Conservation (phyloP, 352 stramenopile genomes). For the Pythium phragmitis region DNA sequence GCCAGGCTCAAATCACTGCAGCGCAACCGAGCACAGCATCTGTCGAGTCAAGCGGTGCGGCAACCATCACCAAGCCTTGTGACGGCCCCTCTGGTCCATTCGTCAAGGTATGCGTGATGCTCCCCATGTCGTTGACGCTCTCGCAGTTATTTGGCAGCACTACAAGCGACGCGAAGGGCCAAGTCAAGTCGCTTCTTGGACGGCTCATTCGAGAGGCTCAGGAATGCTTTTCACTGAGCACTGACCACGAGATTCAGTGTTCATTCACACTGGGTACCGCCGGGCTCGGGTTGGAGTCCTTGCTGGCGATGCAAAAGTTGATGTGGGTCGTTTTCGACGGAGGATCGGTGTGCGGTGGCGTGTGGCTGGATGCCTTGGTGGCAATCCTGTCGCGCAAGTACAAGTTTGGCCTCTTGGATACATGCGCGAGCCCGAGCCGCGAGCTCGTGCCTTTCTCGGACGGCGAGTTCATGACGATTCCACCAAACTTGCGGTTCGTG, state of each 20-base stretch:
- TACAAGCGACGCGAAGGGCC: slow-evolving; percentile 22
- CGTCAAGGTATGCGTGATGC: slow-evolving; percentile 17
- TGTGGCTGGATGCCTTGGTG: slow-evolving; percentile 26
- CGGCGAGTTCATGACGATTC: slow-evolving; percentile 51
- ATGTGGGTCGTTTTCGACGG: slow-evolving; percentile 29
- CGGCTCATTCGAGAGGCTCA: slow-evolving; percentile 26
- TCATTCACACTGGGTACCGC: not conserved
- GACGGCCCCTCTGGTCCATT: slow-evolving; percentile 7
- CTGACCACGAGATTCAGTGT: slow-evolving; percentile 22
- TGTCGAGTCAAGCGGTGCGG: not conserved
- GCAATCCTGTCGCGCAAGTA: slow-evolving; percentile 10
- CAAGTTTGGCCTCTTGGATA: slow-evolving; percentile 7
- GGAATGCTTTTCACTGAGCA: slow-evolving; percentile 23
- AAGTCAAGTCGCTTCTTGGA: slow-evolving; percentile 26
- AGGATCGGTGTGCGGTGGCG: slow-evolving; percentile 8
- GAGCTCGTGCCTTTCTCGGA: slow-evolving; percentile 22
- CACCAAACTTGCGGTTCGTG: slow-evolving; percentile 58
- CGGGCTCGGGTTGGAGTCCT: slow-evolving; percentile 8
- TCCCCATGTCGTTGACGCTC: slow-evolving; percentile 26
- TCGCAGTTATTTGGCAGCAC: slow-evolving; percentile 26
- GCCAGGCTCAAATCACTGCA: not conserved
- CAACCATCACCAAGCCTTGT: not conserved
- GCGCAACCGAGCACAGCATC: not conserved
- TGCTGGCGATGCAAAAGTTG: slow-evolving; percentile 26
- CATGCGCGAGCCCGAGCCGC: not conserved